Conservation (phyloP, 2,329 filamentous ascomycete species). For the Aspergillus niger region DNA sequence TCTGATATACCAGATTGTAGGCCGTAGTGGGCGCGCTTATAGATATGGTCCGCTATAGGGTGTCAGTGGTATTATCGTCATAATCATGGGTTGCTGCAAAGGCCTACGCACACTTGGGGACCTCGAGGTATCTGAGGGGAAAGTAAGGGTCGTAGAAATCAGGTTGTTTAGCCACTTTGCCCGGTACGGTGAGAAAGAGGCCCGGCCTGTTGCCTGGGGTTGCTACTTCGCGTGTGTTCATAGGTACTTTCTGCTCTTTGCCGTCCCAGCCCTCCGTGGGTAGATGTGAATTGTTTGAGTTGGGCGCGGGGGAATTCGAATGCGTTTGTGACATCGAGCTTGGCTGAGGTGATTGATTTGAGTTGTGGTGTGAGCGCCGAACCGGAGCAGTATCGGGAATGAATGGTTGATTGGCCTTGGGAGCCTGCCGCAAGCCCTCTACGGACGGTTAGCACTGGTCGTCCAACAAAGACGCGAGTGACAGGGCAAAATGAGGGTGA, state of each 20-base stretch:
- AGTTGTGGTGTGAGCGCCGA: slow-evolving; percentile 35
- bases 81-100: neutral
- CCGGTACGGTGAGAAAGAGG: slow-evolving; percentile 33
- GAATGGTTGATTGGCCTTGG: slow-evolving; percentile 43
- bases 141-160: slow-evolving; percentile 44
- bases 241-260: slow-evolving; percentile 40
- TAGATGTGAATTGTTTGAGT: slow-evolving; percentile 33
- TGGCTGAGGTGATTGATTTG: slow-evolving; percentile 39
- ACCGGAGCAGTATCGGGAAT: slow-evolving; percentile 42
- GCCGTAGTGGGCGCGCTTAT: slow-evolving; percentile 81
- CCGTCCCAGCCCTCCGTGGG: slow-evolving; percentile 41
- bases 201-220: slow-evolving; percentile 47
- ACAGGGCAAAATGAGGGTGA: neutral
- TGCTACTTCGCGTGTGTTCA: slow-evolving; percentile 43
- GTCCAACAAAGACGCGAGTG: neutral
- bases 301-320: slow-evolving; percentile 32
- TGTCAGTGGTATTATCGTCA: slow-evolving; percentile 15
- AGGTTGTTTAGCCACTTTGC: slow-evolving; percentile 36
- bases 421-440: slow-evolving; percentile 45
- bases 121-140: slow-evolving; percentile 38
- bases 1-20: slow-evolving; percentile 75
- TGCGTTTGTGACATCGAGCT: slow-evolving; percentile 26
- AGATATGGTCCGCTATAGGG: slow-evolving; percentile 64
- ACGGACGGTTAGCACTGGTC: slow-evolving; percentile 18
- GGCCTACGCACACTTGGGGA: slow-evolving; percentile 37